Base-by-base conservation (phyloP, 2,329 filamentous ascomycete genomes). In the Cladosporium sp. region DNA sequence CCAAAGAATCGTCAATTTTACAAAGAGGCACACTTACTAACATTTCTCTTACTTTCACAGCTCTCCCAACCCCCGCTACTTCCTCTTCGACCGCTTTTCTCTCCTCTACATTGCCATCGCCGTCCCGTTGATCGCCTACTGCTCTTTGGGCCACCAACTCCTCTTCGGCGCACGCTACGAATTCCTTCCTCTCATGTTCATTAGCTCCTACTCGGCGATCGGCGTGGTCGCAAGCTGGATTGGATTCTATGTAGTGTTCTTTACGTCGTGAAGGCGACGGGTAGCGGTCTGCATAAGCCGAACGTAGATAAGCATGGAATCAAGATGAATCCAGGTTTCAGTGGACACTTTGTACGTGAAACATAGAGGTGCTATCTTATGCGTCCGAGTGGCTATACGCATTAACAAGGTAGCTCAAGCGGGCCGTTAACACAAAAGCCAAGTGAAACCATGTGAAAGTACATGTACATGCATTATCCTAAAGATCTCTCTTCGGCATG, bases 141-240 rank as follows among this genome's bases (percentile, higher is more conserved):
- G 90, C 72, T 96, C 91, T 10, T 73, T 97, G 51, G 63, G 94
- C 7, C 94, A 99, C 72, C 82, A 84, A 48, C 72, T 93, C n/a
- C 76, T 95, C 4, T 97, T 96, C 75, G 91, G 91, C 0, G 82
- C 85, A 67, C 83, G 79, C 62, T 90, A 89, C 66, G 91, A 97
- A 74, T 99, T 97, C 73, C 75, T 99, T 56, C 94, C 94, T 24
- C 77, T 97, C 65, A 97, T 99, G 93, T 94, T 97, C 70, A 97
- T 87, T 65, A 97, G 93, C 77, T 89, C 90, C 12, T 99, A 97
- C 73, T 90, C 89, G 34, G 94, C 94, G 4, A 79, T 97, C 58
- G 94, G 94, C n/a, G 92, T 97, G 0, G 85, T 97, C 17, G 91
- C 91, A 3, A 97, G 94, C 75, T 97, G 93, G 93, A 68, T 97